A percentile compares a stretch with the other conserved stretches of the same genome.
Evolutionary conservation across 1,284 basidiomycete genomes (phyloP).

Genomic region (Ganoderma boninense): DNA sequence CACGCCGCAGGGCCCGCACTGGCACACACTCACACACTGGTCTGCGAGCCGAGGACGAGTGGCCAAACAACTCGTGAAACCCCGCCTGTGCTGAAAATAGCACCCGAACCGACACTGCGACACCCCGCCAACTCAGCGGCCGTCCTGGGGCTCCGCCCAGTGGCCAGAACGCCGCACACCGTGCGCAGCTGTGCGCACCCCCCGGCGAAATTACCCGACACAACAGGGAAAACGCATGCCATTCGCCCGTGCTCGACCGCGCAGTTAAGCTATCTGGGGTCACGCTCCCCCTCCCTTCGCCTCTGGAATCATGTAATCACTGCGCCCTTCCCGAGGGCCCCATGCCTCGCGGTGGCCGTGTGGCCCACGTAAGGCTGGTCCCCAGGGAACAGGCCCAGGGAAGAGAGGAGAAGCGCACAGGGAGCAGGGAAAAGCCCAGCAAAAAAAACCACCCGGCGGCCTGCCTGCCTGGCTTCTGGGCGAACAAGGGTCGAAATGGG

Average conservation of each 20-base stretch:
- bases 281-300: conserved; percentile 11
- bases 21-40: background rate
- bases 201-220: background rate
- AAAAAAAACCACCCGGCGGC: background rate
- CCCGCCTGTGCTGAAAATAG: background rate
- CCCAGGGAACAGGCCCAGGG: background rate
- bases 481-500: background rate
- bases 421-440: background rate
- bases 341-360: conserved; percentile 25
- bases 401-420: background rate
- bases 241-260: conserved; percentile 1
- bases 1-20: background rate
- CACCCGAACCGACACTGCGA: background rate
- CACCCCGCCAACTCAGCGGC: conserved; percentile 16
- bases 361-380: conserved; percentile 16
- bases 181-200: background rate
- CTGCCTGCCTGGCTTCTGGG: background rate
- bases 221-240: conserved; percentile 13
- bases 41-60: background rate
- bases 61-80: conserved; percentile 5
- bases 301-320: conserved; percentile 8
- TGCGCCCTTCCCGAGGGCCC: conserved; percentile 15
- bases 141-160: background rate
- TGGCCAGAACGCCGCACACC: conserved; percentile 8
- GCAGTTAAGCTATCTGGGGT: conserved; percentile 20